A percentile compares a stretch with the other conserved stretches of the same genome.
These are phyloP conservation scores for Pseudogymnoascus destructans DNA, from an alignment of 2,329 filamentous ascomycete species.

Conservation along the genomic window DNA sequence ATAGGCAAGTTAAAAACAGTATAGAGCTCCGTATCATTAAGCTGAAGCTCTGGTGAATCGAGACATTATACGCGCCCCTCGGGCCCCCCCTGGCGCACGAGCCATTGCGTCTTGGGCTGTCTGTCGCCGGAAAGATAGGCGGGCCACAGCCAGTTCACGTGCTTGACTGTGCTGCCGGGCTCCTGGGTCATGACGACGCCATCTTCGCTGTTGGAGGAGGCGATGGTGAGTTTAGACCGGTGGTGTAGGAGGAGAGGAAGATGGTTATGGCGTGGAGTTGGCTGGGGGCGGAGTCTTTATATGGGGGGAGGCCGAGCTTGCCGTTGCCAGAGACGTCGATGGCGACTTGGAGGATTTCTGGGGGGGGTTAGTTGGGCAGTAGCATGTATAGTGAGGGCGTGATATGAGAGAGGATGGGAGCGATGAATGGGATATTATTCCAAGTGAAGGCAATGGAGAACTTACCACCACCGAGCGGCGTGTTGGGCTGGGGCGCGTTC, in stretches of 20 bases:
- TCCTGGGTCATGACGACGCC: slow-evolving; percentile 53
- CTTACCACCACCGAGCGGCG: slow-evolving; percentile 49
- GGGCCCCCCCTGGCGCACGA: slow-evolving; percentile 11
- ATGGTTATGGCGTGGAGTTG: slow-evolving; percentile 51
- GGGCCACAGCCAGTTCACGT: slow-evolving; percentile 61
- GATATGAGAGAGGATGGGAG: not conserved
- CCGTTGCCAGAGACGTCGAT: slow-evolving; percentile 56
- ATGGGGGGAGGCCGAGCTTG: slow-evolving; percentile 44
- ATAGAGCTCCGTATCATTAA: slow-evolving; percentile 51
- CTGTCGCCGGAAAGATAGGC: slow-evolving; percentile 52
- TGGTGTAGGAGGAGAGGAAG: slow-evolving; percentile 52
- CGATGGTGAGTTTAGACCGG: slow-evolving; percentile 53
- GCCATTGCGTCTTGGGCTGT: slow-evolving; percentile 27
- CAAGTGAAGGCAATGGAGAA: slow-evolving; percentile 14
- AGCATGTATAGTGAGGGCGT: not conserved
- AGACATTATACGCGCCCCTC: slow-evolving; percentile 35
- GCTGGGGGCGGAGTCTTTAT: slow-evolving; percentile 39
- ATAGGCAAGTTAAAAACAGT: slow-evolving; percentile 61
- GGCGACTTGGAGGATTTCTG: slow-evolving; percentile 45
- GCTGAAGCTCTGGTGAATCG: slow-evolving; percentile 56
- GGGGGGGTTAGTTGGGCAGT: slow-evolving; percentile 14
- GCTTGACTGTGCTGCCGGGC: slow-evolving; percentile 55
- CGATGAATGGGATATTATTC: not conserved
- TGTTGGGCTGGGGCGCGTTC: slow-evolving; percentile 51
- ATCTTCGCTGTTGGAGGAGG: slow-evolving; percentile 39